Evolutionary conservation across 768 basidiomycete genomes (phyloP).

Genomic region (Mycena vitilis): DNA sequence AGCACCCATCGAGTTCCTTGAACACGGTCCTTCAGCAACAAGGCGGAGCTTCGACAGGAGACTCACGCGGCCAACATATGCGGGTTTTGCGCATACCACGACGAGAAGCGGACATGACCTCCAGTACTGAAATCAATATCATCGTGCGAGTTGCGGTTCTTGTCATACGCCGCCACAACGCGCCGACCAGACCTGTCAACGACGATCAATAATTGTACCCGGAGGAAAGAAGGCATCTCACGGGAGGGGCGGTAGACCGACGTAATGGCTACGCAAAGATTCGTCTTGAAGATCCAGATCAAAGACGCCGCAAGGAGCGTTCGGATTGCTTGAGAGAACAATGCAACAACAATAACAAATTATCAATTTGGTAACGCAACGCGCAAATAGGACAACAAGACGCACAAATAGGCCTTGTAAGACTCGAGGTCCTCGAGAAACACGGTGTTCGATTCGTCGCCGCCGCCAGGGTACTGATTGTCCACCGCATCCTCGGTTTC

Average conservation of each 20-base stretch:
- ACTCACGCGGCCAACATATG: not conserved
- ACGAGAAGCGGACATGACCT: not conserved
- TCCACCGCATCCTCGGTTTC: too few species aligned
- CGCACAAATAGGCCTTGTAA: conserved; percentile 4
- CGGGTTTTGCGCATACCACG: not conserved
- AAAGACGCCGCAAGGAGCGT: not conserved
- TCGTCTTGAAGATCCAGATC: not conserved
- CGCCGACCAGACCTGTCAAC: too few species aligned
- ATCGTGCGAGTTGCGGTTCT: not conserved
- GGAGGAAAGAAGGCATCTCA: not conserved
- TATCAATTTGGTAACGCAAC: not conserved
- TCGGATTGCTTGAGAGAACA: not conserved
- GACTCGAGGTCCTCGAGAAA: not conserved
- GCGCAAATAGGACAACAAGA: not conserved
- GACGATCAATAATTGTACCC: too few species aligned
- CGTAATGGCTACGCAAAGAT: not conserved
- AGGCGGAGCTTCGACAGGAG: not conserved
- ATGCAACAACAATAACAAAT: not conserved
- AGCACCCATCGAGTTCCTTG: conserved; percentile 2
- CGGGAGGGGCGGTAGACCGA: not conserved
- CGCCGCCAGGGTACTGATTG: too few species aligned
- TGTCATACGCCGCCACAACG: not conserved
- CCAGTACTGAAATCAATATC: not conserved
- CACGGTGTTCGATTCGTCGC: too few species aligned
- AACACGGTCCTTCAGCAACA: not conserved